phyloP scores from a whole-genome alignment of 2,329 filamentous ascomycete species.

The Sclerotinia nivalis region DNA sequence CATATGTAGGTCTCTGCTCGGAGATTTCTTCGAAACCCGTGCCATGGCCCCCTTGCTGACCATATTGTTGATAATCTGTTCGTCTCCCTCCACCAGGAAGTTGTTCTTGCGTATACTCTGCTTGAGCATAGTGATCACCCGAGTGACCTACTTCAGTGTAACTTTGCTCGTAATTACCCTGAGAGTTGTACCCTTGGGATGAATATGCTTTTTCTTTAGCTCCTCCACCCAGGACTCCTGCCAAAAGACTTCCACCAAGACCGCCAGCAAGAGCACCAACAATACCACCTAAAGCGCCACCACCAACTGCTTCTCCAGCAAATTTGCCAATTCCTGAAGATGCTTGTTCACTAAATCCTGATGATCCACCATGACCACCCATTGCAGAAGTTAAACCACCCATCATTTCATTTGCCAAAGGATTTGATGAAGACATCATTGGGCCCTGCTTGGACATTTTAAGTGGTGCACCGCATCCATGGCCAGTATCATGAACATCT shows the following conservation, averaged over 20 bases:
- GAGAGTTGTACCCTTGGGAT: slow-evolving; percentile 54
- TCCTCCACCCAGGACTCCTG: slow-evolving; percentile 55
- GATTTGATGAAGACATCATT: slow-evolving; percentile 46
- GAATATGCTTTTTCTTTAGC: slow-evolving; percentile 51
- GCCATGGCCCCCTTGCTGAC: slow-evolving; percentile 45
- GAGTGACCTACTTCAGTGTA: slow-evolving; percentile 62
- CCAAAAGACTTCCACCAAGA: slow-evolving; percentile 65
- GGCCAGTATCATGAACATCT: slow-evolving; percentile 78
- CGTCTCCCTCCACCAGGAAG: slow-evolving; percentile 58
- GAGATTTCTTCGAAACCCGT: slow-evolving; percentile 61
- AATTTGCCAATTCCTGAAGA: slow-evolving; percentile 48
- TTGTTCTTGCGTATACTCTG: slow-evolving; percentile 52
- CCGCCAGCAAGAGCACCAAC: slow-evolving; percentile 68
- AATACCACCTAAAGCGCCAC: slow-evolving; percentile 67
- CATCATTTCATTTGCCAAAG: slow-evolving; percentile 55
- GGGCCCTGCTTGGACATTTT: slow-evolving; percentile 68
- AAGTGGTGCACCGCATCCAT: slow-evolving; percentile 75
- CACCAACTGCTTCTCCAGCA: slow-evolving; percentile 61
- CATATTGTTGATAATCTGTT: slow-evolving; percentile 62
- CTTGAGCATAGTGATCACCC: slow-evolving; percentile 37
- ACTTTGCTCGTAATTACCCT: slow-evolving; percentile 62
- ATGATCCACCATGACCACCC: slow-evolving; percentile 33
- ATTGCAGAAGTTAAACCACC: slow-evolving; percentile 56
- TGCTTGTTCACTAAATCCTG: slow-evolving; percentile 23
- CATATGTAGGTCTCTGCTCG: slow-evolving; percentile 53